These are phyloP conservation scores for Papiliotrema flavescens DNA, from an alignment of 1,284 basidiomycete genomes.

Conservation along the genomic window DNA sequence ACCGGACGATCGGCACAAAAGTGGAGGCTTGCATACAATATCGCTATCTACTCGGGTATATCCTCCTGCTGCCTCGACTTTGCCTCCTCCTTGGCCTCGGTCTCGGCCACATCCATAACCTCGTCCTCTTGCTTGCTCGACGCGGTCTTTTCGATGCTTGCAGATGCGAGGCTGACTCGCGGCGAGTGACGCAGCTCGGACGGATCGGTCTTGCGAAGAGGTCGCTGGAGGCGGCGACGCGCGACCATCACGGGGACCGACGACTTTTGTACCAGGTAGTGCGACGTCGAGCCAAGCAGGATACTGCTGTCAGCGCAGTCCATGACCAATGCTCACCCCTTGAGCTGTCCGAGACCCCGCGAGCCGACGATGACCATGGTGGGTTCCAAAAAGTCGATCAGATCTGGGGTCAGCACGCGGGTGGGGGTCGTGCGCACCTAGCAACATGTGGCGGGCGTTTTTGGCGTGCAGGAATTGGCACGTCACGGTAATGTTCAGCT, in stretches of 20 bases:
- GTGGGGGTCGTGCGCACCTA: conserved; percentile 55
- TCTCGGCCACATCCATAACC: conserved; percentile 43
- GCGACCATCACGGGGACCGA: conserved; percentile 90
- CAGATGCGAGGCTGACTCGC: conserved; percentile 80
- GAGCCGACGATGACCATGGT: conserved; percentile 94
- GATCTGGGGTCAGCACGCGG: conserved; percentile 54
- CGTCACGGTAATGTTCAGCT: conserved; percentile 75
- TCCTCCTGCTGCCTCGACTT: not conserved
- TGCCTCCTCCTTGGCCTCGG: conserved; percentile 28
- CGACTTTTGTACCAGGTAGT: conserved; percentile 92
- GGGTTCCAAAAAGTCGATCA: conserved; percentile 86
- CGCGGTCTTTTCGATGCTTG: conserved; percentile 63
- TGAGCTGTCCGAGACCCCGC: conserved; percentile 81
- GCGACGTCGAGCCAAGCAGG: conserved; percentile 91
- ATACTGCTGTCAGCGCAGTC: conserved; percentile 57
- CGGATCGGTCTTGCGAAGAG: conserved; percentile 53
- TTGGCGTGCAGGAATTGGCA: conserved; percentile 97
- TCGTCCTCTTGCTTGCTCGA: conserved; percentile 49
- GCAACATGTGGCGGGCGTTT: conserved; percentile 86
- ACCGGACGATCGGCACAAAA: no score
- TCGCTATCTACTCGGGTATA: not conserved
- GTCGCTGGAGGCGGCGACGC: conserved; percentile 72
- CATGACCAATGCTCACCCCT: conserved; percentile 60
- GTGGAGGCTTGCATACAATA: no score
- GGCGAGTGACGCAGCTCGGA: conserved; percentile 50